Base-by-base conservation (phyloP, 805 yeast species). In the Candida arabinofermentans region DNA sequence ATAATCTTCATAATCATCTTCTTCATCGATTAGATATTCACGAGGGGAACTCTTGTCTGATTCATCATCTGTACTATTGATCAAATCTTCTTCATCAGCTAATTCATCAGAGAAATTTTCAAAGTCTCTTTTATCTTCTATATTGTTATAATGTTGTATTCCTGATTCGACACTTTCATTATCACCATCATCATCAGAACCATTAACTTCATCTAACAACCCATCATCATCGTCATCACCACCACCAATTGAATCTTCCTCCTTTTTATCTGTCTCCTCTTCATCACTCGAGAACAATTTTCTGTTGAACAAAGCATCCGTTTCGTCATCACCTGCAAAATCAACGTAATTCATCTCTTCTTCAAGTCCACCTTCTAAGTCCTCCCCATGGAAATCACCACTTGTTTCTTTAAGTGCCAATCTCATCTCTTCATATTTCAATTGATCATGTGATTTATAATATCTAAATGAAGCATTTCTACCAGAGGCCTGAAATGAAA, bases 231-330 rank as follows among this genome's bases (percentile, higher is more conserved):
- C 37, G 17, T 10, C 26, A 27, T 34, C 31, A 13, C 17, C 22
- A 13, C 13, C 10, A 13, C 24, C 22, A 8, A 21, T 35, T 21
- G 29, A 27, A 35, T n/a, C 36, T 46, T 83, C 79, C 53, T 78
- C 64, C 46, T 81, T 79, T 14, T 77, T 59, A 58, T 87, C 42
- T n/a, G n/a, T n/a, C 24, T 40, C 34, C 26, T 54, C 60, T 24
- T 57, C 61, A 37, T 57, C 63, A 47, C 59, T 54, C 4, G 65
- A 58, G 41, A 67, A 67, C 14, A 67, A 40, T 37, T 60, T 59
- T 31, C 71, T 46, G 37, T 66, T 66, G 46, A 66, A 66, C 32
- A 67, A 43, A 9, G 54, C 60, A 42, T 66, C 70, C 0, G 71
- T 66, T 27, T 66, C 71, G 41, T 67, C 71, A 24, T 53, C 56